A percentile compares a stretch with the other conserved stretches of the same genome.
These are phyloP conservation scores for Colletotrichum musicola DNA, from an alignment of 2,329 filamentous ascomycete species.

Conservation along the genomic window DNA sequence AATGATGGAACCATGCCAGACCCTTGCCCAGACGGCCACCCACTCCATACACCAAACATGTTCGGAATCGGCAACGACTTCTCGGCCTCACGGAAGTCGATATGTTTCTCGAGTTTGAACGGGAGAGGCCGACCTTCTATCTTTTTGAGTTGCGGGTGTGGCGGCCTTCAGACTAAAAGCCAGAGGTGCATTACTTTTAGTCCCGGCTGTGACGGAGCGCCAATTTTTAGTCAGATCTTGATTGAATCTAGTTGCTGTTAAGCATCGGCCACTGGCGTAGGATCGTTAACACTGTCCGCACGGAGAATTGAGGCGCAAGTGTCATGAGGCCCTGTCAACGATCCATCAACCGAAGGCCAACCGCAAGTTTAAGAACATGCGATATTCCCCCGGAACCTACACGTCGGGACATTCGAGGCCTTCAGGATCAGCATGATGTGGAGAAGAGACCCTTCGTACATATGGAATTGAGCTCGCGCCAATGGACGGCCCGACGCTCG, in stretches of 20 bases:
- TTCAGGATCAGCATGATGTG: background rate
- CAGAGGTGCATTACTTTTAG: background rate
- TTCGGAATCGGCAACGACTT: slow-evolving; percentile 17
- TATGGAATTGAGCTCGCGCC: slow-evolving; percentile 16
- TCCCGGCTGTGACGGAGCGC: no score
- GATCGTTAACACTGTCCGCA: background rate
- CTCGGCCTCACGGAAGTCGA: slow-evolving; percentile 3
- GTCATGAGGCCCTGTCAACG: slow-evolving; percentile 14
- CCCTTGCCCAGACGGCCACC: no score
- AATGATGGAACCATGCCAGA: background rate
- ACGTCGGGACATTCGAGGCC: background rate
- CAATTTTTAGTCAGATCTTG: background rate
- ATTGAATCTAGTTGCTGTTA: background rate
- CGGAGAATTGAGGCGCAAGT: slow-evolving; percentile 4
- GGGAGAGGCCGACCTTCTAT: background rate
- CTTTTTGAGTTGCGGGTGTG: slow-evolving; percentile 5
- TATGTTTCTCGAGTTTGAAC: slow-evolving; percentile 3
- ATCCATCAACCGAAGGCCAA: background rate
- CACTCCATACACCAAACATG: slow-evolving; percentile 10
- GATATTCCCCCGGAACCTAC: slow-evolving; percentile 9
- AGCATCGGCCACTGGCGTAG: background rate
- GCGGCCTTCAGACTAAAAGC: background rate
- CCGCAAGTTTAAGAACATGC: slow-evolving; percentile 12
- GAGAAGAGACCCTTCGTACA: slow-evolving; percentile 29
- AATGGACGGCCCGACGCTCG: background rate